phyloP scores from a whole-genome alignment of 139 green algal genomes.

The Pleodorina starrii region DNA sequence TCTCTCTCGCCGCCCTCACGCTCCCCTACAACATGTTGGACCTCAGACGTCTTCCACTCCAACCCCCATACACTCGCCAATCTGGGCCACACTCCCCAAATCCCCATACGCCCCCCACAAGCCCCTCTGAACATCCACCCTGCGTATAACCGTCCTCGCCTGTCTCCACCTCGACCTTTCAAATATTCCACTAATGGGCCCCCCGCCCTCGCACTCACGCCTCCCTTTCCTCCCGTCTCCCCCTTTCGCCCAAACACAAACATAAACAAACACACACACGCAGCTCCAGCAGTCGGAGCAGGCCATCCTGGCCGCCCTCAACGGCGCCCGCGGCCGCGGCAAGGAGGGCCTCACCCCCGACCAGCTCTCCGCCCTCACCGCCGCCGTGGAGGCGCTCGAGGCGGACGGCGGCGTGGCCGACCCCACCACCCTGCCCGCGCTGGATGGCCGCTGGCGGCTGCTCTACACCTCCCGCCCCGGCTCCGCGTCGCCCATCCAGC shows the following conservation, averaged over 20 bases:
- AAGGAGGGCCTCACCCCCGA: conserved; percentile 70
- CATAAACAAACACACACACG: background rate
- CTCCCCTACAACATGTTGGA: no score
- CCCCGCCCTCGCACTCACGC: background rate
- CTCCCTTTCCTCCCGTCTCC: background rate
- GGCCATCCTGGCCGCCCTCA: conserved; percentile 46
- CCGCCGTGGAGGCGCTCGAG: conserved; percentile 79
- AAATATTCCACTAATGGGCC: no score
- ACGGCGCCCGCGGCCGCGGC: conserved; percentile 70
- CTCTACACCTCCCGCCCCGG: conserved; percentile 86
- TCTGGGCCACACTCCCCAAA: no score
- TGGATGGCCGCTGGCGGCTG: conserved; percentile 87
- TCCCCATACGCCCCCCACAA: no score
- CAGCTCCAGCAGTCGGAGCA: conserved; percentile 9
- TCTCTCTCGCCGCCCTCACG: no score
- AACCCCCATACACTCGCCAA: no score
- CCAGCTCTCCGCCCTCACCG: conserved; percentile 66
- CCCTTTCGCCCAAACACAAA: background rate
- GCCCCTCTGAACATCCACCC: no score
- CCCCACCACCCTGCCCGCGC: conserved; percentile 62
- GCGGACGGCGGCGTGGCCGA: conserved; percentile 43
- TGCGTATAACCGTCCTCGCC: no score
- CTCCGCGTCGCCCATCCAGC: conserved; percentile 91
- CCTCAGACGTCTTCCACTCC: no score
- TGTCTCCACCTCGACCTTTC: no score